Percentiles rank a stretch among this genome's conserved stretches.
These are phyloP conservation scores for Torulaspora gathmanii DNA, from an alignment of 805 yeast genomes.

Conservation along the genomic window DNA sequence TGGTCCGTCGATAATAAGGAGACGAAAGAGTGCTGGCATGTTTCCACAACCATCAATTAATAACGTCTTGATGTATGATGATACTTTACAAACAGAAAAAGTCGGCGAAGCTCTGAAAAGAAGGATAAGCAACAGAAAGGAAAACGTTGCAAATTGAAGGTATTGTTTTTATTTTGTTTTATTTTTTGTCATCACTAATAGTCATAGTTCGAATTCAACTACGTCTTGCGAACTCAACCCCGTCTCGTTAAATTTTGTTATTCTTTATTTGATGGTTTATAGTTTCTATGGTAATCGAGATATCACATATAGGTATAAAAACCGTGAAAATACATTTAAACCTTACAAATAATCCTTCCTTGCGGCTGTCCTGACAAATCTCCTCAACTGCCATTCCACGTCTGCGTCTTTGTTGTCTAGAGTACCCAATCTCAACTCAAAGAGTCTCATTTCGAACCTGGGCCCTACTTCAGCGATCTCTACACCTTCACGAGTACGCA, in stretches of 20 bases:
- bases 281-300: constrained; percentile 2
- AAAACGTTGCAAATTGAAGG: not conserved
- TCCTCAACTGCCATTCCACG: constrained; percentile 92
- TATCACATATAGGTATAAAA: constrained; percentile 1
- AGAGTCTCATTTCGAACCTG: constrained; percentile 94
- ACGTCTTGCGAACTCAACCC: not conserved
- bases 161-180: constrained; percentile 1
- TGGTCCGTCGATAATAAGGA: constrained; percentile 13
- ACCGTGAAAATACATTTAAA: constrained; percentile 9
- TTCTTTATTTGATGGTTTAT: not conserved
- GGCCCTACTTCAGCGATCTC: constrained; percentile 97
- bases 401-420: constrained; percentile 95
- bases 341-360: constrained; percentile 74
- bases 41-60: constrained; percentile 13
- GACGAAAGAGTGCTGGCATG: constrained; percentile 12
- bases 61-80: constrained; percentile 20
- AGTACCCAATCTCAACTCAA: constrained; percentile 83
- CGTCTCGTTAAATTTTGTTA: not conserved
- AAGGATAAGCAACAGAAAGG: constrained; percentile 16
- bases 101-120: constrained; percentile 26
- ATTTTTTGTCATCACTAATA: not conserved
- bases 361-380: constrained; percentile 92
- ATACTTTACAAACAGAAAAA: constrained; percentile 24
- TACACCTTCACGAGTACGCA: constrained; percentile 78
- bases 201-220: not conserved